Conservation (phyloP, 306 rosid species). For the Styphnolobium japonicum region DNA sequence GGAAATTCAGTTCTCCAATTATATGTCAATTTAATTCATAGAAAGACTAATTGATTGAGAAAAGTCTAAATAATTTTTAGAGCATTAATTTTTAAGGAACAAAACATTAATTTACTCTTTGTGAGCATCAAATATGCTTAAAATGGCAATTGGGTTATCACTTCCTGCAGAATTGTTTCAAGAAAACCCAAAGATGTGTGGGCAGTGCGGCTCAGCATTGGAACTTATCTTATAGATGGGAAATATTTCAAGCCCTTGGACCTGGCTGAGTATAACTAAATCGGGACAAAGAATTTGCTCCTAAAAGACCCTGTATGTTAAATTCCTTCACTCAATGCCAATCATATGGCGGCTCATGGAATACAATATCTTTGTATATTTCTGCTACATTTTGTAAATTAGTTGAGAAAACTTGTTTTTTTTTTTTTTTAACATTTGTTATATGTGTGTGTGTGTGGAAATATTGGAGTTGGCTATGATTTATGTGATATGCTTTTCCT, state of each 20-base stretch:
- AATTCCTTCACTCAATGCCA: neutral
- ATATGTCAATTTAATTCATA: neutral
- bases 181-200: conserved; percentile 90
- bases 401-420: neutral
- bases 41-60: neutral
- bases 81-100: no score
- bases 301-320: neutral
- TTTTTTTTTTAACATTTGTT: no score
- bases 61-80: no score
- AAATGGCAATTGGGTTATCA: neutral
- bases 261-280: conserved; percentile 42
- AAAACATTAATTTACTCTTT: no score
- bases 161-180: conserved; percentile 65
- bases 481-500: no score
- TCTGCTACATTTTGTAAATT: neutral
- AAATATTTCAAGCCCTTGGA: conserved; percentile 80
- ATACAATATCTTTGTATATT: neutral
- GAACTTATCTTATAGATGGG: conserved; percentile 82
- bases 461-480: no score
- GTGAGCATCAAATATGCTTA: neutral
- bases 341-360: neutral
- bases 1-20: no score
- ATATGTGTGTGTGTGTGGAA: no score
- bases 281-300: neutral
- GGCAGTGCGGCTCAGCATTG: conserved; percentile 73